phyloP scores from a whole-genome alignment of 805 yeast species.

The Zygosaccharomyces siamensis region DNA sequence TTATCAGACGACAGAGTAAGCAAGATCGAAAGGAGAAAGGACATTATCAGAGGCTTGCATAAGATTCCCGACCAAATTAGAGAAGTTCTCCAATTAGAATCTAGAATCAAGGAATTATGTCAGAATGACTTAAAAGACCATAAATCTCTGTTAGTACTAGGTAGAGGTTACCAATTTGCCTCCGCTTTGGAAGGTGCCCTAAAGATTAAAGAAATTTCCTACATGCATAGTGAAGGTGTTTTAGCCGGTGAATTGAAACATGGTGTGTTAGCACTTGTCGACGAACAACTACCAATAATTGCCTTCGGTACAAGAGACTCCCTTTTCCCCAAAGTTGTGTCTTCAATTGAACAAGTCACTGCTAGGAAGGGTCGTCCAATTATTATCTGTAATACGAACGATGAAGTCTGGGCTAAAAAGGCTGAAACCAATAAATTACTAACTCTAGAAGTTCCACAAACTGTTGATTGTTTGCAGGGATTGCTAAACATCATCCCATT shows the following conservation, averaged over 20 bases:
- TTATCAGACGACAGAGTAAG: constrained; percentile 88
- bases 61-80: constrained; percentile 81
- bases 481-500: constrained; percentile 88
- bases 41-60: constrained; percentile 81
- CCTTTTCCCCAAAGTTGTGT: constrained; percentile 90
- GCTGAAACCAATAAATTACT: constrained; percentile 43
- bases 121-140: constrained; percentile 66
- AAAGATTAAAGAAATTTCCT: constrained; percentile 95
- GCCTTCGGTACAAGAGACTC: constrained; percentile 96
- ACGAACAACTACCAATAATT: constrained; percentile 87
- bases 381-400: constrained; percentile 82
- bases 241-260: constrained; percentile 98
- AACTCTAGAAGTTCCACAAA: constrained; percentile 84
- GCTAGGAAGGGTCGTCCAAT: constrained; percentile 98
- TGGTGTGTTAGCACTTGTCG: constrained; percentile 96
- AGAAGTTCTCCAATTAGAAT: constrained; percentile 68
- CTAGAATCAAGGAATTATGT: constrained; percentile 70
- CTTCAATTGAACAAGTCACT: constrained; percentile 92
- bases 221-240: constrained; percentile 99
- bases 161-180: constrained; percentile 97
- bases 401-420: constrained; percentile 50
- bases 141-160: constrained; percentile 83
- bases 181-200: constrained; percentile 98
- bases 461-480: constrained; percentile 98
- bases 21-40: constrained; percentile 65